phyloP scores from a whole-genome alignment of 176 grass and related monocot genomes.

The Ensete glaucum region DNA sequence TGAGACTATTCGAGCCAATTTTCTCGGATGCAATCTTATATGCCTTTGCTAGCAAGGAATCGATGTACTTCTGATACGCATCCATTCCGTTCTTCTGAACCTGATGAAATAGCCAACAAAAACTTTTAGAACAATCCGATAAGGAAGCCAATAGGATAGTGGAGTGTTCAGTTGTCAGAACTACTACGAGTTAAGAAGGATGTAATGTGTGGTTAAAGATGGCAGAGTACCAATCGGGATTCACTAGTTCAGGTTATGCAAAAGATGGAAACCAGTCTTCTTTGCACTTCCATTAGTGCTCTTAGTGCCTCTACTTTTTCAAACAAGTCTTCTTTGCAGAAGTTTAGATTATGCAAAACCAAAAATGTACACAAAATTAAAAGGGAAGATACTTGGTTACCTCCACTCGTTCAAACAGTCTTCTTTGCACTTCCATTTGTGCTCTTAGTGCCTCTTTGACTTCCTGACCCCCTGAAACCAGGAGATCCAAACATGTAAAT shows the following conservation, averaged over 20 bases:
- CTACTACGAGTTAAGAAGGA: too few relatives aligned
- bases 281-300: conserved; percentile 94
- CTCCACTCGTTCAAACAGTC: conserved; percentile 97
- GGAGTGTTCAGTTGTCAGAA: too few relatives aligned
- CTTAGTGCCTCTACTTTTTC: conserved; percentile 29
- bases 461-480: conserved; percentile 23
- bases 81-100: conserved; percentile 98
- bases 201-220: too few relatives aligned
- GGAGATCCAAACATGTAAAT: not conserved
- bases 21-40: conserved; percentile 90
- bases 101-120: conserved; percentile 21
- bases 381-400: conserved; percentile 17
- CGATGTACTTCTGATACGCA: conserved; percentile 85
- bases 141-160: too few relatives aligned
- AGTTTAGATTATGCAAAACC: not conserved
- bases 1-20: conserved; percentile 41
- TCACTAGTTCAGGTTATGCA: too few relatives aligned
- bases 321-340: not conserved
- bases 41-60: conserved; percentile 73
- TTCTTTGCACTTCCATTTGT: conserved; percentile 96
- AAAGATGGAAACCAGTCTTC: conserved; percentile 30
- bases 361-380: not conserved
- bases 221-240: conserved; percentile 21
- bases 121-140: too few relatives aligned
- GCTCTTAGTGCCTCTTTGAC: conserved; percentile 55